phyloP scores from a whole-genome alignment of 441 rosid genomes.

The Gossypium armourianum region DNA sequence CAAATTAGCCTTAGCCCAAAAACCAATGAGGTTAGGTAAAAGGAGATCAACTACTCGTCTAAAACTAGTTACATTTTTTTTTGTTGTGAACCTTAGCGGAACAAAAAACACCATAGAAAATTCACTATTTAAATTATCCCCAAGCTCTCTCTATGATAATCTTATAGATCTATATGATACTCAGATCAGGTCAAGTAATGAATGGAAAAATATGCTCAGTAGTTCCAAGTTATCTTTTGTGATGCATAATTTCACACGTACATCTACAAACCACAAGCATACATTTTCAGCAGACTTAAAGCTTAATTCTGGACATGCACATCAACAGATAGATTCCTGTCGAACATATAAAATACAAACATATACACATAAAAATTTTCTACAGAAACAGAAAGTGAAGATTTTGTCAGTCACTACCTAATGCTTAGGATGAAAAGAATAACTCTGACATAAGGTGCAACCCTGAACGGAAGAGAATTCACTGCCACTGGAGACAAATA shows the following conservation, averaged over 20 bases:
- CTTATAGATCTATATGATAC: neutral
- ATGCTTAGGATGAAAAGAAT: conserved; percentile 57
- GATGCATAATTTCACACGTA: neutral
- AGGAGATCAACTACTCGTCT: neutral
- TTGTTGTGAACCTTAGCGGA: neutral
- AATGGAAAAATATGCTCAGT: neutral
- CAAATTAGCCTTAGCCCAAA: neutral
- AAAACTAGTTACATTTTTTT: neutral
- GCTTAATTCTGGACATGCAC: neutral
- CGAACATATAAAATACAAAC: neutral
- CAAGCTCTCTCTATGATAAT: neutral
- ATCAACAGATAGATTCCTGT: neutral
- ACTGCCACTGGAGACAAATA: conserved; percentile 64
- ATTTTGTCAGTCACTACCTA: conserved; percentile 38
- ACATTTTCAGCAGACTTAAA: neutral
- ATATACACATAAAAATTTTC: neutral
- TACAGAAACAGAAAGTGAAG: neutral
- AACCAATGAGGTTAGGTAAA: conserved; percentile 1
- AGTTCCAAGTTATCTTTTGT: neutral
- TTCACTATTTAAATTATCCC: neutral
- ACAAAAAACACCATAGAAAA: conserved; percentile 1
- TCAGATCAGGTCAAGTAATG: neutral
- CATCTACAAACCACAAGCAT: neutral
- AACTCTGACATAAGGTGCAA: conserved; percentile 84
- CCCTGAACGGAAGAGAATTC: conserved; percentile 61